These are phyloP conservation scores for Bidens hawaiensis DNA, from an alignment of 140 eudicot genomes.

Conservation along the genomic window DNA sequence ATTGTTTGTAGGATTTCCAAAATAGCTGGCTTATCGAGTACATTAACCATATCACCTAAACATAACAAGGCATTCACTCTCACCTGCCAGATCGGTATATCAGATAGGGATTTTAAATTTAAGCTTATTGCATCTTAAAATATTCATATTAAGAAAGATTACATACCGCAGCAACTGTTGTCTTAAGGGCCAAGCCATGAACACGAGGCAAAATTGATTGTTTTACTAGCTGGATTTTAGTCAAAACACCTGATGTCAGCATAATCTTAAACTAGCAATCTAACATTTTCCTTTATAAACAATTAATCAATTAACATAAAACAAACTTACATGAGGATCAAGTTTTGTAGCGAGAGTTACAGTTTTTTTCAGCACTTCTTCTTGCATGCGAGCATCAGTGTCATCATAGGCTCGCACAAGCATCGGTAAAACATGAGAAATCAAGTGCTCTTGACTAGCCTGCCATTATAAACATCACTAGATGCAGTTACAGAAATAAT, in stretches of 20 bases:
- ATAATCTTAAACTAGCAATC: slow-evolving; percentile 19
- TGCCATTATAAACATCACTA: slow-evolving; percentile 28
- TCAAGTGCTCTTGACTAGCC: slow-evolving; percentile 80
- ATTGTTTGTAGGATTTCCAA: slow-evolving; percentile 77
- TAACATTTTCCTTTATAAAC: slow-evolving; percentile 13
- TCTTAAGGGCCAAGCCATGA: slow-evolving; percentile 92
- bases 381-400: slow-evolving; percentile 93
- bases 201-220: slow-evolving; percentile 89
- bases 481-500: background rate
- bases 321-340: slow-evolving; percentile 63
- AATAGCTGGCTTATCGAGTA: slow-evolving; percentile 68
- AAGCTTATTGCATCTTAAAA: slow-evolving; percentile 15
- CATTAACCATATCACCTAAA: slow-evolving; percentile 71
- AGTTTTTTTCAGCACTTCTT: slow-evolving; percentile 90
- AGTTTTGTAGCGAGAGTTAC: slow-evolving; percentile 72
- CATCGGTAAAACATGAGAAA: slow-evolving; percentile 82
- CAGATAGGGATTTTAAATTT: slow-evolving; percentile 10
- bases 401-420: slow-evolving; percentile 98
- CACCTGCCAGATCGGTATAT: slow-evolving; percentile 81
- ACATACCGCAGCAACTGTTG: slow-evolving; percentile 98
- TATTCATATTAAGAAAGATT: slow-evolving; percentile 7
- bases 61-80: slow-evolving; percentile 96
- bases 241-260: slow-evolving; percentile 21
- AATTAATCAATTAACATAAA: background rate
- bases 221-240: slow-evolving; percentile 62